phyloP scores from a whole-genome alignment of 768 basidiomycete genomes.

The Psilocybe azurescens region DNA sequence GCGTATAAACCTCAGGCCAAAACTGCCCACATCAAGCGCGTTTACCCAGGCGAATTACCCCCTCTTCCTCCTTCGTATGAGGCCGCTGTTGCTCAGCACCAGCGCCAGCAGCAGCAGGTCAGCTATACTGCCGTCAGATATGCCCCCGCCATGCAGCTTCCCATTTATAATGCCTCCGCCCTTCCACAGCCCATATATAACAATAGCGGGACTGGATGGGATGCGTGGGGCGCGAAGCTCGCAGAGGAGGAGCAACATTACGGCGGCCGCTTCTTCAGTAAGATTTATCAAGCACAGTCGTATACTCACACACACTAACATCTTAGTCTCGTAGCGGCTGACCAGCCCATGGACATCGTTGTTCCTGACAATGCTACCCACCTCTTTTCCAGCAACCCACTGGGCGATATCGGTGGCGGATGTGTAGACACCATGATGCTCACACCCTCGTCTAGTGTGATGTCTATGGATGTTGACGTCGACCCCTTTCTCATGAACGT shows the following conservation, averaged over 20 bases:
- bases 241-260: neutral
- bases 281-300: neutral
- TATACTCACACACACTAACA: neutral
- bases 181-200: neutral
- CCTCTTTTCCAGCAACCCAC: neutral
- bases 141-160: neutral
- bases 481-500: neutral
- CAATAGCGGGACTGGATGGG: neutral
- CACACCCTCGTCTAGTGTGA: neutral
- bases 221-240: neutral
- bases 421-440: neutral
- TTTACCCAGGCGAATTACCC: neutral
- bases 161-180: no score
- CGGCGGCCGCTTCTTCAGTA: neutral
- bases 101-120: neutral
- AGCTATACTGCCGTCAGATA: no score
- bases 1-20: conserved; percentile 4
- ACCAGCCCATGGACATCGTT: neutral
- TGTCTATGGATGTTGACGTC: conserved; percentile 1
- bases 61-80: neutral
- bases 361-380: neutral
- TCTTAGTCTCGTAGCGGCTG: neutral
- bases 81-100: neutral
- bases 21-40: conserved; percentile 6
- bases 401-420: neutral